These are phyloP conservation scores for Colletotrichum spaethianum DNA, from an alignment of 2,329 filamentous ascomycete species.

Conservation along the genomic window DNA sequence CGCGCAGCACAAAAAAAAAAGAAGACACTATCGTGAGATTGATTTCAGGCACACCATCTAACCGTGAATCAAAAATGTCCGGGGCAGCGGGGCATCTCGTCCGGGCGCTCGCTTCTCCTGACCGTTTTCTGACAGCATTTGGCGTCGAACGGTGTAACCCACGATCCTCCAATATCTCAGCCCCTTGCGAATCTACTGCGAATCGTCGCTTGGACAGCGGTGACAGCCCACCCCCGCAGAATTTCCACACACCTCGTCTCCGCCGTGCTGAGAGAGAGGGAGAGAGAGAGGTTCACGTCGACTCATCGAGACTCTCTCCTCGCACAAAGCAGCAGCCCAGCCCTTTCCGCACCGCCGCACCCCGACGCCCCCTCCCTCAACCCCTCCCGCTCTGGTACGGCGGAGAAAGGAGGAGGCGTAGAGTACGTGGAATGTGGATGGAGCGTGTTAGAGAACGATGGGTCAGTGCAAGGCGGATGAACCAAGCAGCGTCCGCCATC, in stretches of 20 bases:
- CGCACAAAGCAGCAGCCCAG: neutral
- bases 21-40: neutral
- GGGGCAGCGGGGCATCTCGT: neutral
- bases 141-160: neutral
- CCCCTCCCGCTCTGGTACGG: neutral
- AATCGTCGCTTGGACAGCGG: neutral
- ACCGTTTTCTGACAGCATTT: neutral
- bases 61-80: neutral
- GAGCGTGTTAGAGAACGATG: conserved; percentile 16
- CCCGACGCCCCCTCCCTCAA: too few species aligned
- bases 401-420: conserved; percentile 2
- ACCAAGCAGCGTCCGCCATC: neutral
- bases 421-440: neutral
- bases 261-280: neutral
- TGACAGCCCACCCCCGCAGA: neutral
- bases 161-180: neutral
- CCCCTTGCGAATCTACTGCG: neutral
- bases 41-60: neutral
- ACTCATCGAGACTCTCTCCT: neutral
- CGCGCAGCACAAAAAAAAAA: too few species aligned
- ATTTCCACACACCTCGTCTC: neutral
- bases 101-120: neutral
- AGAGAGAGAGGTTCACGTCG: neutral
- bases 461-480: neutral
- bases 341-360: conserved; percentile 7